Evolutionary conservation across 2,329 filamentous ascomycete species (phyloP), one percentile per base, ranked within the genome.

Genomic region (Arthrobotrys entomopaga): DNA sequence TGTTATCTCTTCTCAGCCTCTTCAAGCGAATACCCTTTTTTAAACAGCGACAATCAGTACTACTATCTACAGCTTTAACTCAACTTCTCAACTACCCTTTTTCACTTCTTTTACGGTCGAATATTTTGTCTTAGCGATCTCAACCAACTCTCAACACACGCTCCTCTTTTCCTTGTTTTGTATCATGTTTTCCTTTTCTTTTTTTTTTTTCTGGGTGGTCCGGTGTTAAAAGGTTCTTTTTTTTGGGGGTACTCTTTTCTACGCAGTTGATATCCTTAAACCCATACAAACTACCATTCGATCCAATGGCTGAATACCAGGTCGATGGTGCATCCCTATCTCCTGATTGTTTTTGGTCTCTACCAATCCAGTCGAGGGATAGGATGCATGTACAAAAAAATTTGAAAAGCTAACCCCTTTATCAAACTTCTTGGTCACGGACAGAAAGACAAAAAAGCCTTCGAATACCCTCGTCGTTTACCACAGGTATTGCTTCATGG

Each of bases 331-430:
- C 60, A 57, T 63, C 46, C 57, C 59, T 16, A 43, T 46, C n/a
- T 53, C 38, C n/a, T 13, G n/a, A 43, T 48, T 22, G 15, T 49
- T 56, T n/a, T 48, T 15, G 19, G 6, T 57, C 24, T 53, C 54
- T 48, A 19, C 46, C 59, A 42, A 24, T 38, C 16, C 24, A 48
- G 46, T 38, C 6, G 15, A 24, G 46, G 46, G 50, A 38, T 48
- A 29, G 52, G 58, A 57, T 59, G 40, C 56, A 67, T 74, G 70
- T 74, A 74, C 70, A 74, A 74, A 74, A 74, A 74, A 74, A 66
- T 13, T 58, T 67, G 38, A 58, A 72, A 74, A 67, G 63, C 70
- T 67, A 59, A 59, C 63, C 46, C 63, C 40, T 69, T 65, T 65
- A 19, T 65, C 63, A 72, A 73, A 65, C 69, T 73, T 29, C 64